A percentile compares a stretch with the other conserved stretches of the same genome.
These are phyloP conservation scores for Kazachstania kunashirensis DNA, from an alignment of 805 yeast genomes.

Conservation along the genomic window DNA sequence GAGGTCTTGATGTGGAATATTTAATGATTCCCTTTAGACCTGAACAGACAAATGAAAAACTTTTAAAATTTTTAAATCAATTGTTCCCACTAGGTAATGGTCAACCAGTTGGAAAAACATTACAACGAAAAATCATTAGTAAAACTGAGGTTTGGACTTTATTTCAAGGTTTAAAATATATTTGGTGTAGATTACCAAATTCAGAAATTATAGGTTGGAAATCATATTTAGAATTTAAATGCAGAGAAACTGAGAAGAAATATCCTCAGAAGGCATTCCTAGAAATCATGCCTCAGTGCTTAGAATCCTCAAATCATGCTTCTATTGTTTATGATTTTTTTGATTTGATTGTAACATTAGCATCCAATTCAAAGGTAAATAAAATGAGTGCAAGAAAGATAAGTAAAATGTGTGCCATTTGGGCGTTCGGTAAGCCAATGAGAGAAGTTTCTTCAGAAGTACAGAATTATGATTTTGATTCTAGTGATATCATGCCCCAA, in stretches of 20 bases:
- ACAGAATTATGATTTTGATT: slow-evolving; percentile 23
- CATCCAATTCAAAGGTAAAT: slow-evolving; percentile 71
- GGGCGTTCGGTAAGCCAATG: slow-evolving; percentile 58
- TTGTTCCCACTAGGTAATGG: slow-evolving; percentile 52
- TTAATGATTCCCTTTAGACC: slow-evolving; percentile 72
- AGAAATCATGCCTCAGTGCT: slow-evolving; percentile 74
- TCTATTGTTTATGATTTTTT: slow-evolving; percentile 81
- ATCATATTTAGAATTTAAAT: slow-evolving; percentile 60
- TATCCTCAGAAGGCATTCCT: slow-evolving; percentile 68
- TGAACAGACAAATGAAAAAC: slow-evolving; percentile 48
- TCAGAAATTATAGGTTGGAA: slow-evolving; percentile 81
- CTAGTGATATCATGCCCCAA: slow-evolving; percentile 5
- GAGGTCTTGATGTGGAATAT: slow-evolving; percentile 65
- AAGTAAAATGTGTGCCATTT: slow-evolving; percentile 71
- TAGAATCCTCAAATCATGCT: slow-evolving; percentile 78
- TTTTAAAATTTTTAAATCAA: slow-evolving; percentile 45
- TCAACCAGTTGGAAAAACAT: slow-evolving; percentile 34
- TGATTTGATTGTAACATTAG: slow-evolving; percentile 65
- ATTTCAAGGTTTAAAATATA: slow-evolving; percentile 64
- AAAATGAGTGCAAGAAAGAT: slow-evolving; percentile 72
- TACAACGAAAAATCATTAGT: slow-evolving; percentile 35
- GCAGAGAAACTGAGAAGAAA: slow-evolving; percentile 52
- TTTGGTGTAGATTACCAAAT: slow-evolving; percentile 80
- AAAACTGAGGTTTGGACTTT: slow-evolving; percentile 59
- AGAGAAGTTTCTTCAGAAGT: slow-evolving; percentile 8